phyloP scores from a whole-genome alignment of 768 basidiomycete genomes.

The Lentinula guzmanii region DNA sequence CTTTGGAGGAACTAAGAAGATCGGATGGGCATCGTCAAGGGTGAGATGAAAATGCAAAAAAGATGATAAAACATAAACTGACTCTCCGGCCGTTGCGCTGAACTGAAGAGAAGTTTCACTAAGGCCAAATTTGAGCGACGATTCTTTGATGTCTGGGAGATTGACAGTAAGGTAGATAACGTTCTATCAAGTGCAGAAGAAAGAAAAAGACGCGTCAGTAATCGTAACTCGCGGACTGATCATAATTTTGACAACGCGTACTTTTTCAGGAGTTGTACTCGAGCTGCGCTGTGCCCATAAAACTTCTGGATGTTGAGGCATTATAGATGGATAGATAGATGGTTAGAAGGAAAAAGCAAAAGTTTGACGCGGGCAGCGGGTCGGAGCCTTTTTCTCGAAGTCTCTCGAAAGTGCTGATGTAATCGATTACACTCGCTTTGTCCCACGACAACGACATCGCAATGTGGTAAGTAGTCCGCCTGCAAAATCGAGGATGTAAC shows the following conservation, averaged over 20 bases:
- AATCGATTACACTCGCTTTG: background rate
- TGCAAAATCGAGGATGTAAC: background rate
- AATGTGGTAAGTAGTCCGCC: background rate
- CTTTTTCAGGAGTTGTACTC: constrained; percentile 58
- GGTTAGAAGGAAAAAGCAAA: constrained; percentile 6
- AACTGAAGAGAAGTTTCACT: constrained; percentile 54
- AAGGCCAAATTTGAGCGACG: constrained; percentile 54
- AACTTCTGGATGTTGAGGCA: constrained; percentile 73
- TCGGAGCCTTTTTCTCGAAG: constrained; percentile 33
- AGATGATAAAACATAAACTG: constrained; percentile 17
- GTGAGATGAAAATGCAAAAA: background rate
- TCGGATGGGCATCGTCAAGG: constrained; percentile 10
- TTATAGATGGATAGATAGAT: constrained; percentile 18
- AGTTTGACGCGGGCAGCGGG: constrained; percentile 4
- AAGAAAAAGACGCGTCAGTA: constrained; percentile 13
- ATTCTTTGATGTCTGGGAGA: constrained; percentile 62
- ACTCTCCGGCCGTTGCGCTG: constrained; percentile 64
- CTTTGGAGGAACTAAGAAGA: constrained; percentile 26
- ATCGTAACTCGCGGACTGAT: background rate
- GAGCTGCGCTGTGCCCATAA: constrained; percentile 95
- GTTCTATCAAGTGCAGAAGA: constrained; percentile 49
- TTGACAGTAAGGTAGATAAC: constrained; percentile 82
- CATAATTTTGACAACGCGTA: constrained; percentile 18
- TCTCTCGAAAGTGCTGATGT: constrained; percentile 16
- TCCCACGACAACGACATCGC: background rate